phyloP scores from a whole-genome alignment of 257 asterid species.

The Solanum arcanum region DNA sequence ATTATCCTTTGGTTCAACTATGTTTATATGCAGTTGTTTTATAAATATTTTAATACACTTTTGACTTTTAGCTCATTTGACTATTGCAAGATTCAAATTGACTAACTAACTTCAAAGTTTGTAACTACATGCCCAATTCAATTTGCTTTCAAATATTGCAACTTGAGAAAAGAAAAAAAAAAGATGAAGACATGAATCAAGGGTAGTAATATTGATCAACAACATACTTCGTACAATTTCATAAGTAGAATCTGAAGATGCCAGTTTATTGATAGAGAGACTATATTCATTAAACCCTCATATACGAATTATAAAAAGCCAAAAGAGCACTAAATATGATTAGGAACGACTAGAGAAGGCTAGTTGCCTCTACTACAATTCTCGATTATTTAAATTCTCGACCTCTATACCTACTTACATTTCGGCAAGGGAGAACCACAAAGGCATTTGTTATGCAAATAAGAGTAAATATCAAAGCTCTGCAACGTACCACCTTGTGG shows the following conservation, averaged over 20 bases:
- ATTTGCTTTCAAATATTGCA: neutral
- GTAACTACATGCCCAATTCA: neutral
- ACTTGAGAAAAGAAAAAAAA: neutral
- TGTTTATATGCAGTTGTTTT: neutral
- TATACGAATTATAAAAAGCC: rapidly evolving
- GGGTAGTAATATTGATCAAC: neutral
- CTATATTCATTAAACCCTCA: neutral
- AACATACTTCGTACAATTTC: neutral
- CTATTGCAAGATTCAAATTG: neutral
- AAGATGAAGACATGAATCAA: neutral
- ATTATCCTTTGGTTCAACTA: neutral
- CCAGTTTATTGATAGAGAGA: neutral
- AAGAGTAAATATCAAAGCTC: constrained; percentile 10
- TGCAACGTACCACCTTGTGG: constrained; percentile 40
- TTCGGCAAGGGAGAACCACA: constrained; percentile 47
- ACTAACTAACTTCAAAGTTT: neutral
- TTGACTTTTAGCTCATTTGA: neutral
- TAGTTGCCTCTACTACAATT: too few relatives aligned
- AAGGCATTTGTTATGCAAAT: constrained; percentile 35
- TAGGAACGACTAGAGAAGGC: too few relatives aligned
- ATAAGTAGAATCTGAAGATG: rapidly evolving
- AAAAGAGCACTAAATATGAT: neutral
- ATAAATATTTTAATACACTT: neutral
- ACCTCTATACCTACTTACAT: constrained; percentile 1
- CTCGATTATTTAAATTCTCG: neutral